A percentile compares a stretch with the other conserved stretches of the same genome.
Evolutionary conservation across 164 flowering plant genomes (phyloP).

Genomic region (Vitis amurensis): DNA sequence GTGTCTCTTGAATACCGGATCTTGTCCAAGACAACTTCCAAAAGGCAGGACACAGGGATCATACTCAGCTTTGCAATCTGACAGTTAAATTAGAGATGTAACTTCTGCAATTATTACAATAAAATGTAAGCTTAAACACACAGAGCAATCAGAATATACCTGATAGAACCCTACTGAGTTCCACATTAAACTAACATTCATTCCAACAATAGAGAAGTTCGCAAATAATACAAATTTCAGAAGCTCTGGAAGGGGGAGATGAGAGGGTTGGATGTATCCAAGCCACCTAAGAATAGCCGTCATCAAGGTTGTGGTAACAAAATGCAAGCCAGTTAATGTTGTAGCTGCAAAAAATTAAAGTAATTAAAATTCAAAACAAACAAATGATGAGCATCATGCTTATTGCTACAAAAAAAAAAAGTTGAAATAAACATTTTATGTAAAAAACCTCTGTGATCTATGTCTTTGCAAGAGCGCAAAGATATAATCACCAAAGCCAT

Average conservation of each 20-base stretch:
- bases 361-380: not conserved
- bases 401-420: not conserved
- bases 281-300: constrained; percentile 44
- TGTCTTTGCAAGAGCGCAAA: not conserved
- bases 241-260: constrained; percentile 51
- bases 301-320: constrained; percentile 60
- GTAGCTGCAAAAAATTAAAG: constrained; percentile 50
- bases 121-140: constrained; percentile 1
- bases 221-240: constrained; percentile 60
- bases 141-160: constrained; percentile 22
- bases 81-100: not conserved
- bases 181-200: constrained; percentile 83
- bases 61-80: constrained; percentile 77
- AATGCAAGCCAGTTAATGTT: constrained; percentile 71
- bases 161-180: constrained; percentile 83
- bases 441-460: not conserved
- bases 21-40: constrained; percentile 61
- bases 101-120: not conserved
- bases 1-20: constrained; percentile 65
- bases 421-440: not conserved
- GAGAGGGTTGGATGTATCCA: constrained; percentile 55
- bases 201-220: constrained; percentile 68
- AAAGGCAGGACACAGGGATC: constrained; percentile 67
- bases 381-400: not conserved
- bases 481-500: no score